These are phyloP conservation scores for Neofusicoccum cordaticola DNA, from an alignment of 2,329 filamentous ascomycete genomes.

Conservation along the genomic window DNA sequence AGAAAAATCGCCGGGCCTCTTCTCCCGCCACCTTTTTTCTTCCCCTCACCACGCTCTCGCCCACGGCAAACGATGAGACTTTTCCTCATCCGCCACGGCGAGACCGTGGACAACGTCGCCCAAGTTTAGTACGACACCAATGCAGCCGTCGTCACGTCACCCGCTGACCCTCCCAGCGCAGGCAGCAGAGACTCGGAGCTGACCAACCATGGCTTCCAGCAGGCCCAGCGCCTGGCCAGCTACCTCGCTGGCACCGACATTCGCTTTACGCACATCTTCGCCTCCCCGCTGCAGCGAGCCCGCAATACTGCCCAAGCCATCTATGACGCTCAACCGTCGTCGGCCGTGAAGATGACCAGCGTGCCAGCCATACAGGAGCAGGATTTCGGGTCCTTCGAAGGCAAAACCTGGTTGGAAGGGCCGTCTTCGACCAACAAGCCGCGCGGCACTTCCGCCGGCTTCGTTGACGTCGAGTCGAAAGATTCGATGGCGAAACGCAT, in stretches of 20 bases:
- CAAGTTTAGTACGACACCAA: slow-evolving; percentile 60
- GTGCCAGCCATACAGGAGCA: slow-evolving; percentile 60
- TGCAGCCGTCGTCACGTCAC: neutral
- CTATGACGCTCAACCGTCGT: slow-evolving; percentile 50
- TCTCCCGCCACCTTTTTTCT: neutral
- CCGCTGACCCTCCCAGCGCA: slow-evolving; percentile 54
- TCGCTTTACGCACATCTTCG: slow-evolving; percentile 68
- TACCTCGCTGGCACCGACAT: slow-evolving; percentile 65
- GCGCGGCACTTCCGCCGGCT: slow-evolving; percentile 29
- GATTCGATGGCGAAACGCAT: slow-evolving; percentile 64
- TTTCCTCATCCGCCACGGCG: slow-evolving; percentile 80
- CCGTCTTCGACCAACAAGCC: slow-evolving; percentile 39
- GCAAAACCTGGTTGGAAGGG: slow-evolving; percentile 53
- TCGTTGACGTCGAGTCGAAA: slow-evolving; percentile 63
- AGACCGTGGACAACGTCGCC: slow-evolving; percentile 86
- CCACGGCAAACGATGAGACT: slow-evolving; percentile 52
- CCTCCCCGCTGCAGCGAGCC: slow-evolving; percentile 75
- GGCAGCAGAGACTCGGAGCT: slow-evolving; percentile 76
- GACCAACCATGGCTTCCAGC: slow-evolving; percentile 77
- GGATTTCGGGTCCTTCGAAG: slow-evolving; percentile 71
- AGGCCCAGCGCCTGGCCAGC: slow-evolving; percentile 68
- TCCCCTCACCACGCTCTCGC: slow-evolving; percentile 1
- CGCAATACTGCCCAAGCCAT: slow-evolving; percentile 68
- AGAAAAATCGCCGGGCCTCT: neutral
- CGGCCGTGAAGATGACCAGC: neutral